These are phyloP conservation scores for Clarireedia homoeocarpa DNA, from an alignment of 2,329 filamentous ascomycete genomes.

Conservation along the genomic window DNA sequence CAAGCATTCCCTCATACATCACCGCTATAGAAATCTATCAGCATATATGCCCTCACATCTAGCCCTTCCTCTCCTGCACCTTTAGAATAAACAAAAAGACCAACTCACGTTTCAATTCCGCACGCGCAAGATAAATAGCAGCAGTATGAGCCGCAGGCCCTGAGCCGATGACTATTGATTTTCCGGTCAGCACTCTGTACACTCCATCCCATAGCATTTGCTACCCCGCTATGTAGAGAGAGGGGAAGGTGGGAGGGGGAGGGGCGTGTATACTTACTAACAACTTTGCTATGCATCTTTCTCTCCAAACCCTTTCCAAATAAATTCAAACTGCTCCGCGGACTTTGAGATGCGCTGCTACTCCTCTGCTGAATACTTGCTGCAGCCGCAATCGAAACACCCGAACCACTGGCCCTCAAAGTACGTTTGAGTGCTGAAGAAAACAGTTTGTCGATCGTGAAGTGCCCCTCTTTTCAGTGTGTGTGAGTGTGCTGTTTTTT, in stretches of 20 bases:
- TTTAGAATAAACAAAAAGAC: not conserved
- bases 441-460: constrained; percentile 74
- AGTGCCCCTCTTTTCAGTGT: not conserved
- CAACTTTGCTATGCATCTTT: constrained; percentile 88
- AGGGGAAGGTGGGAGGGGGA: not conserved
- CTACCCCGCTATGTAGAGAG: not conserved
- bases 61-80: constrained; percentile 25
- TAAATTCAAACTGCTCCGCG: constrained; percentile 11
- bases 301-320: constrained; percentile 30
- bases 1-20: constrained; percentile 96
- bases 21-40: constrained; percentile 44
- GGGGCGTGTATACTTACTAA: constrained; percentile 54
- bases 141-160: constrained; percentile 97
- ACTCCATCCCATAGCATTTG: not conserved
- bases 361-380: constrained; percentile 55
- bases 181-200: not conserved
- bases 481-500: not conserved
- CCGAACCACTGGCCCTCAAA: constrained; percentile 64
- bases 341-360: not conserved
- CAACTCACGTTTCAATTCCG: constrained; percentile 68
- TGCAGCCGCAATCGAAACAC: constrained; percentile 66
- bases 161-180: constrained; percentile 68
- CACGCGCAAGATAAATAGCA: constrained; percentile 89
- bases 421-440: constrained; percentile 71
- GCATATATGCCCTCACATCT: not conserved